phyloP scores from a whole-genome alignment of 768 basidiomycete genomes.

The Phaeotremella fagi region DNA sequence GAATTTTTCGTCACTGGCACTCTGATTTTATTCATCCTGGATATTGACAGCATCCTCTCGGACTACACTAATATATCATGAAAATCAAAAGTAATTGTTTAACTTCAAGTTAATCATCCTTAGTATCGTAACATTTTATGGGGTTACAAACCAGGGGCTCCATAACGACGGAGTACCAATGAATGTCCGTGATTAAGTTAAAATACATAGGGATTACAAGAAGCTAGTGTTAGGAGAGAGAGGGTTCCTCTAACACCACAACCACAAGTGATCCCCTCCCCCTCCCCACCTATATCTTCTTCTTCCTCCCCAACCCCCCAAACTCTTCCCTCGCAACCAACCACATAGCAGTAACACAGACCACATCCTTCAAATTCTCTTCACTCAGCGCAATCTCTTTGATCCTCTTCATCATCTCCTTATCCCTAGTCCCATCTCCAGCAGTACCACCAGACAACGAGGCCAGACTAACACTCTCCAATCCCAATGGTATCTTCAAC shows the following conservation, averaged over 20 bases:
- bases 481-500: conserved; percentile 82
- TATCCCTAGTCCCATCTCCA: conserved; percentile 2
- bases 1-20: too few species aligned
- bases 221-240: too few species aligned
- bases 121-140: too few species aligned
- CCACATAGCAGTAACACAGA: conserved; percentile 84
- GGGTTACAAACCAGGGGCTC: too few species aligned
- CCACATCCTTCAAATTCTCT: conserved; percentile 89
- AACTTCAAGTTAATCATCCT: too few species aligned
- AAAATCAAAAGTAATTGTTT: too few species aligned
- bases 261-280: background rate
- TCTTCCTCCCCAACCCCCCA: conserved; percentile 73
- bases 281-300: conserved; percentile 45
- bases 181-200: too few species aligned
- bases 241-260: too few species aligned
- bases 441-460: conserved; percentile 16
- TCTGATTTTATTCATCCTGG: too few species aligned
- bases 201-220: too few species aligned
- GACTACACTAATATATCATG: too few species aligned
- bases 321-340: conserved; percentile 87
- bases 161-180: too few species aligned
- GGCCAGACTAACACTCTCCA: conserved; percentile 70
- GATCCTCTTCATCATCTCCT: conserved; percentile 7
- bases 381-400: conserved; percentile 63
- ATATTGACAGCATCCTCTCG: background rate